Conservation (phyloP, 352 stramenopile species). For the Aphanomyces cochlioides region DNA sequence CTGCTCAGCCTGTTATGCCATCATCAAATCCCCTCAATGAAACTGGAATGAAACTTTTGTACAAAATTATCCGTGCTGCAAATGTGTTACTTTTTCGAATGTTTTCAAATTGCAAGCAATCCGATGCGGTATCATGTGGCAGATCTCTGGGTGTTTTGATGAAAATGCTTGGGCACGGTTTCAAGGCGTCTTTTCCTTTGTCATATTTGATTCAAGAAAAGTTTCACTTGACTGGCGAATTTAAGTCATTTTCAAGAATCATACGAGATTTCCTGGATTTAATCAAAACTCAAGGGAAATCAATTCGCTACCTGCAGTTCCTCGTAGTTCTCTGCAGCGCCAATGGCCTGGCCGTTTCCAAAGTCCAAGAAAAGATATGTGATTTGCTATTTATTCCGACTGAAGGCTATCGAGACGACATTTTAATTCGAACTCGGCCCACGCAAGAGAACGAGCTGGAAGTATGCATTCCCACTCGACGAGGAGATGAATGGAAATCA, state of each 20-base stretch:
- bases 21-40: slow-evolving; percentile 34
- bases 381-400: slow-evolving; percentile 60
- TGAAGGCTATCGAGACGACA: slow-evolving; percentile 54
- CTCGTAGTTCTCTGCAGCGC: slow-evolving; percentile 66
- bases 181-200: slow-evolving; percentile 62
- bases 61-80: slow-evolving; percentile 49
- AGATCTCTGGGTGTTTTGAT: slow-evolving; percentile 58
- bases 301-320: slow-evolving; percentile 75
- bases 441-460: slow-evolving; percentile 23
- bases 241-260: slow-evolving; percentile 57
- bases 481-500: slow-evolving; percentile 48
- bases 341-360: slow-evolving; percentile 53
- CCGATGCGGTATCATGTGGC: slow-evolving; percentile 56
- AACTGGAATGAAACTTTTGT: slow-evolving; percentile 47
- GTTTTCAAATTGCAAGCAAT: slow-evolving; percentile 47
- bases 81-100: slow-evolving; percentile 64
- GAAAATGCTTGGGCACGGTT: slow-evolving; percentile 68
- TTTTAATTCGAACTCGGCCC: slow-evolving; percentile 55
- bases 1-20: slow-evolving; percentile 2
- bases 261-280: slow-evolving; percentile 70
- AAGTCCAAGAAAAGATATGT: slow-evolving; percentile 73
- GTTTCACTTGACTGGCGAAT: slow-evolving; percentile 69
- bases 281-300: slow-evolving; percentile 62
- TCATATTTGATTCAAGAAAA: slow-evolving; percentile 70
- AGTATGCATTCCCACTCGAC: slow-evolving; percentile 1